A percentile compares a stretch with the other conserved stretches of the same genome.
Conservation (phyloP, 306 rosid genomes). For the Ziziphus jujuba region DNA sequence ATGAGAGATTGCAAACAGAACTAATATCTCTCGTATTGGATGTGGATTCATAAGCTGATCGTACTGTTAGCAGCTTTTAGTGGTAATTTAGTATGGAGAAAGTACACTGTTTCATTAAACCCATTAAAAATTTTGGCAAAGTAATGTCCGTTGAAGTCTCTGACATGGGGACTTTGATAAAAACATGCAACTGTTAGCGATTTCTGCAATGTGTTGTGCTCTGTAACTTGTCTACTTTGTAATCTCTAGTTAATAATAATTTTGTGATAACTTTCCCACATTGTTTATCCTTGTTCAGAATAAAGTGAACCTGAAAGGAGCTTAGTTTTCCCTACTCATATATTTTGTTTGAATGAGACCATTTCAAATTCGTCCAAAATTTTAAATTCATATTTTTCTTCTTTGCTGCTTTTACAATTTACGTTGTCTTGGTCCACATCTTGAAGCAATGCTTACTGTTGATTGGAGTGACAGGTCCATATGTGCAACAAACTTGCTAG, state of each 20-base stretch:
- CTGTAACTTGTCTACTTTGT: neutral
- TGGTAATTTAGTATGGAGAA: neutral
- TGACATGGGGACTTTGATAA: too few species aligned
- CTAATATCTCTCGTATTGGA: neutral
- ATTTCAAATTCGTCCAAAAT: neutral
- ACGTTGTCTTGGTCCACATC: constrained; percentile 10
- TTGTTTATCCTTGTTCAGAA: neutral
- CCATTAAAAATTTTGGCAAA: neutral
- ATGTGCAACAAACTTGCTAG: constrained; percentile 97
- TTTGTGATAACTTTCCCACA: neutral
- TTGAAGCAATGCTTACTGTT: constrained; percentile 18
- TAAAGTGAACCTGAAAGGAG: neutral
- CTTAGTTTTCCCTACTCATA: neutral
- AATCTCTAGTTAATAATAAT: neutral
- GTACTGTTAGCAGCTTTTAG: neutral
- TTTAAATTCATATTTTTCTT: constrained; percentile 20
- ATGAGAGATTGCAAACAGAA: neutral
- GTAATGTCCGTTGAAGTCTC: too few species aligned
- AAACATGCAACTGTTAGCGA: too few species aligned
- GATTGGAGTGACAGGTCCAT: constrained; percentile 67
- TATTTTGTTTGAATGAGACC: too few species aligned
- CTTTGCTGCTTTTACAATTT: constrained; percentile 21
- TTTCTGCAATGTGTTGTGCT: neutral
- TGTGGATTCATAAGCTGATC: neutral
- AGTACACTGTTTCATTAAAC: neutral